Conservation (phyloP, 768 basidiomycete species). For the Phaeotremella fagi region DNA sequence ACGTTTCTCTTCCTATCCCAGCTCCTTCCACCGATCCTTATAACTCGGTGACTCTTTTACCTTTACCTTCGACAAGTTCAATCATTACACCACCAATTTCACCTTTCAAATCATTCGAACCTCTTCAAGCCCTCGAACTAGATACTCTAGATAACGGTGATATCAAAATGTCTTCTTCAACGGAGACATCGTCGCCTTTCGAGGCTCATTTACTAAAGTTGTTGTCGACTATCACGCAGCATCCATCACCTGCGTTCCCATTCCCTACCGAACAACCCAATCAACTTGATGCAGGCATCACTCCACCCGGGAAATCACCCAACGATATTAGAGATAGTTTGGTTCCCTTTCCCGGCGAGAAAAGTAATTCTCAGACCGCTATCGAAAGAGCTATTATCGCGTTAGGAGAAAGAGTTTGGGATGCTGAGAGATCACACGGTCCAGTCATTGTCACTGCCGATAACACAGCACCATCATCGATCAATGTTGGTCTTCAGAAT, state of each 20-base stretch:
- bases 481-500: not conserved
- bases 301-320: not conserved
- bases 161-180: not conserved
- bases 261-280: constrained; percentile 20
- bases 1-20: not conserved
- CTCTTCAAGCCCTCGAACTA: not conserved
- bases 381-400: constrained; percentile 36
- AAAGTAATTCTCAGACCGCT: constrained; percentile 29
- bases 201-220: constrained; percentile 29
- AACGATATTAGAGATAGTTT: no score
- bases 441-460: not conserved
- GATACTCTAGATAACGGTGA: not conserved
- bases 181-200: constrained; percentile 12
- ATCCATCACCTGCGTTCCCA: constrained; percentile 38
- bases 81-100: not conserved
- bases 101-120: not conserved
- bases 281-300: not conserved
- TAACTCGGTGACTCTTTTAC: not conserved
- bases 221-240: constrained; percentile 29
- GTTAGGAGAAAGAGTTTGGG: constrained; percentile 28
- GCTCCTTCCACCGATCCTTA: not conserved
- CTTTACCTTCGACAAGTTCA: not conserved
- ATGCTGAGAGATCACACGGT: constrained; percentile 12
- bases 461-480: not conserved
- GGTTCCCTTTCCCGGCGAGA: constrained; percentile 19